Evolutionary conservation across 129 eudicot species (phyloP).

Genomic region (Flaveria robusta): DNA sequence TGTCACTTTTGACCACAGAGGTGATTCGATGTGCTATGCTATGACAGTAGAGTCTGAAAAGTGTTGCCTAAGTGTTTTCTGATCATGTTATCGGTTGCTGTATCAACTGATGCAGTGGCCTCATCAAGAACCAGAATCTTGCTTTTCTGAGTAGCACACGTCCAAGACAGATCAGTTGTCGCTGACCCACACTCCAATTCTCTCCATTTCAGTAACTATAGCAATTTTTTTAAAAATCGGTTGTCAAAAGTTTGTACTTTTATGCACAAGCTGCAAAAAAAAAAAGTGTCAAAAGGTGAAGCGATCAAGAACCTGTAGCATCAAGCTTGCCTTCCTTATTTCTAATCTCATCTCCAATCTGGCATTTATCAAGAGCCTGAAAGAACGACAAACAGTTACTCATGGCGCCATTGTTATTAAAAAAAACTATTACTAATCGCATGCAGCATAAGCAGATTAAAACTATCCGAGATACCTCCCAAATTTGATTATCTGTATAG

Average conservation of each 20-base stretch:
- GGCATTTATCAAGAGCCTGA: slow-evolving; percentile 86
- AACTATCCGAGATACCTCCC: slow-evolving; percentile 61
- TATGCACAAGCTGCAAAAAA: neutral
- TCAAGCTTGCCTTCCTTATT: slow-evolving; percentile 69
- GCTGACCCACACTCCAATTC: slow-evolving; percentile 30
- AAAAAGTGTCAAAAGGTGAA: neutral
- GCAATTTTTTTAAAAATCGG: neutral
- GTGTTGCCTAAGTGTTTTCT: slow-evolving; percentile 34
- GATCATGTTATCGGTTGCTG: slow-evolving; percentile 71
- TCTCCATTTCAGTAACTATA: slow-evolving; percentile 23
- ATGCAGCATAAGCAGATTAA: neutral
- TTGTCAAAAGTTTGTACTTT: neutral
- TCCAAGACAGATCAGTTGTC: slow-evolving; percentile 22
- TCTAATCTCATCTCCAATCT: slow-evolving; percentile 77
- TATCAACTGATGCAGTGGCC: slow-evolving; percentile 81
- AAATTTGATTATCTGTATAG: slow-evolving; percentile 74
- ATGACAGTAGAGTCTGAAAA: too few species aligned
- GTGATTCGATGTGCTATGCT: too few species aligned
- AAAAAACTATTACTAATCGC: neutral
- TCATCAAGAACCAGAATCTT: slow-evolving; percentile 69
- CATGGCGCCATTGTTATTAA: too few species aligned
- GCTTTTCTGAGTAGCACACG: slow-evolving; percentile 50
- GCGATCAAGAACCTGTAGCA: slow-evolving; percentile 54
- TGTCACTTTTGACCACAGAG: slow-evolving; percentile 36
- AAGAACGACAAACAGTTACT: neutral